Percentiles rank a stretch among this genome's conserved stretches.
phyloP scores from a whole-genome alignment of 768 basidiomycete genomes.

The Calocera cornea region DNA sequence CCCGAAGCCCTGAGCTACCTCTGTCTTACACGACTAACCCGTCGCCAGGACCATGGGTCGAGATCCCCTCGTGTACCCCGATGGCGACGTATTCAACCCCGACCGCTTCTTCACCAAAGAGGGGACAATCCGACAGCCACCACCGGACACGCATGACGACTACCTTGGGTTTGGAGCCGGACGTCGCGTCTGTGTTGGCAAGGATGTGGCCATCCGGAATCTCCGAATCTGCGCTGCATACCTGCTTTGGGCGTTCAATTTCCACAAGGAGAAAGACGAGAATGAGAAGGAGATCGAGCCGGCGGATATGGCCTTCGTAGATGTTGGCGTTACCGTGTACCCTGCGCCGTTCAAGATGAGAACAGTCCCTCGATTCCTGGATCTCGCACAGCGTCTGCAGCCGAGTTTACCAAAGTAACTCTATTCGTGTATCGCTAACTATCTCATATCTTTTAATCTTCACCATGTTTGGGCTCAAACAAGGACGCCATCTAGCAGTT shows the following conservation, averaged over 20 bases:
- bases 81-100: background rate
- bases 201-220: background rate
- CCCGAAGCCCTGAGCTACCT: background rate
- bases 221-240: conserved; percentile 7
- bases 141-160: background rate
- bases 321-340: background rate
- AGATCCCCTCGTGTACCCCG: background rate
- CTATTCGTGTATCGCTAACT: too few relatives aligned
- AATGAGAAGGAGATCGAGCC: background rate
- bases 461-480: too few relatives aligned
- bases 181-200: conserved; percentile 6
- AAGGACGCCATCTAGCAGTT: background rate
- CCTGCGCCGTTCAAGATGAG: background rate
- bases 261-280: background rate
- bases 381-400: background rate
- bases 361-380: background rate
- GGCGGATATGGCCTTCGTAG: background rate
- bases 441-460: too few relatives aligned
- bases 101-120: background rate
- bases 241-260: conserved; percentile 10
- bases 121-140: background rate
- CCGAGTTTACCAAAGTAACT: background rate
- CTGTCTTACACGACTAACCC: background rate
- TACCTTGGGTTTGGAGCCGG: conserved; percentile 7
- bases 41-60: background rate